phyloP scores from a whole-genome alignment of 2,329 filamentous ascomycete species.

The Claviceps monticola region DNA sequence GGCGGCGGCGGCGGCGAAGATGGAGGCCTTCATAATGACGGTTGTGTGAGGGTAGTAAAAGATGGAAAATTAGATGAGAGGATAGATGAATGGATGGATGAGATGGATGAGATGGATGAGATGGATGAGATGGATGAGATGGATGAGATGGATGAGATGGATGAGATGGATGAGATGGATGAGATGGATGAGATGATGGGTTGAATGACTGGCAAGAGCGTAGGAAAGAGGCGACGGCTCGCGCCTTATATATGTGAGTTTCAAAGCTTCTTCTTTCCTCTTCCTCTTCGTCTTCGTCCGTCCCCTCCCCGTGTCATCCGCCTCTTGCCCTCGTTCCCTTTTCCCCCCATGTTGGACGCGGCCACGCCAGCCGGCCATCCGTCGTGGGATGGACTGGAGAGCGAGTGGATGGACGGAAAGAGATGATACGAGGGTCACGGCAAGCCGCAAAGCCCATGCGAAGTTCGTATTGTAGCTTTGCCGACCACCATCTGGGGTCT shows the following conservation, averaged over 20 bases:
- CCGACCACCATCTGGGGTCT: neutral
- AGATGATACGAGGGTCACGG: too few relatives aligned
- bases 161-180: neutral
- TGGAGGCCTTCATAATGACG: conserved; percentile 16
- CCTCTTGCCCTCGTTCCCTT: neutral
- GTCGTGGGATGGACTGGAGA: neutral
- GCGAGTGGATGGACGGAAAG: neutral
- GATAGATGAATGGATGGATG: neutral
- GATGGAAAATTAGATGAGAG: neutral
- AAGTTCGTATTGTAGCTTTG: neutral
- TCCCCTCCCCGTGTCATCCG: neutral
- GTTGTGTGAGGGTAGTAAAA: neutral
- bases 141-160: neutral
- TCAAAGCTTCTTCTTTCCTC: neutral
- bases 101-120: neutral
- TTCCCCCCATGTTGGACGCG: neutral
- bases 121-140: neutral
- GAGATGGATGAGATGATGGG: neutral
- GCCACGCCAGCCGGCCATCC: neutral
- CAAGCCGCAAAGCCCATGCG: too few relatives aligned
- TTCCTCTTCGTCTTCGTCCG: neutral
- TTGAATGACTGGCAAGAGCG: neutral
- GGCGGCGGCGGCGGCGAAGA: conserved; percentile 15
- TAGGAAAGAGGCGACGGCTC: neutral
- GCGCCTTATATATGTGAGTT: neutral